Percentiles rank a stretch among this genome's conserved stretches.
Conservation (phyloP, 176 grass and related monocot genomes). For the Otatea glauca region DNA sequence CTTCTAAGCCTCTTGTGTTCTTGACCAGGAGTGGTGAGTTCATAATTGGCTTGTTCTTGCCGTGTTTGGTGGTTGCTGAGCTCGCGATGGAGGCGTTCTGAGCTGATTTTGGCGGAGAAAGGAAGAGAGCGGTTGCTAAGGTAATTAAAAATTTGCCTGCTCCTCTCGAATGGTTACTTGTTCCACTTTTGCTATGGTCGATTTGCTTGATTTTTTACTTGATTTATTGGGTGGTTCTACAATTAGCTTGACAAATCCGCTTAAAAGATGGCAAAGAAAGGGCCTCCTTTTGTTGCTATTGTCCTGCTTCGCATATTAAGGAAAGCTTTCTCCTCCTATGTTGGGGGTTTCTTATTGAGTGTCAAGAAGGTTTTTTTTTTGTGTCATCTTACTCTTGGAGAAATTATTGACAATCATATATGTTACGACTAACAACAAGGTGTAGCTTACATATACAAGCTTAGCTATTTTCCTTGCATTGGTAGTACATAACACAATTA, state of each 20-base stretch:
- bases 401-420: not conserved
- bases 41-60: constrained; percentile 20
- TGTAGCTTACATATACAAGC: constrained; percentile 21
- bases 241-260: not conserved
- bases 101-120: not conserved
- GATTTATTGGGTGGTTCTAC: not conserved
- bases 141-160: constrained; percentile 27
- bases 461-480: not conserved
- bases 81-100: not conserved
- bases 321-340: not conserved
- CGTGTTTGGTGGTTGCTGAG: not conserved
- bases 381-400: not conserved
- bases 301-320: not conserved
- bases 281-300: not conserved
- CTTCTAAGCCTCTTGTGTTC: constrained; percentile 17
- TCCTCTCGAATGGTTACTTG: not conserved
- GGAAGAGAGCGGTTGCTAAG: not conserved
- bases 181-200: not conserved
- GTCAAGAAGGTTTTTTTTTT: not conserved
- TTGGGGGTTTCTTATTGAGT: not conserved
- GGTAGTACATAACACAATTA: not conserved
- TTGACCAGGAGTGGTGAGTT: constrained; percentile 10
- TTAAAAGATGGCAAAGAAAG: constrained; percentile 8
- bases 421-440: not conserved
- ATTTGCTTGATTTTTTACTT: not conserved